These are phyloP conservation scores for Cyclostephanos tholiformis DNA, from an alignment of 108 stramenopile genomes.

Conservation along the genomic window DNA sequence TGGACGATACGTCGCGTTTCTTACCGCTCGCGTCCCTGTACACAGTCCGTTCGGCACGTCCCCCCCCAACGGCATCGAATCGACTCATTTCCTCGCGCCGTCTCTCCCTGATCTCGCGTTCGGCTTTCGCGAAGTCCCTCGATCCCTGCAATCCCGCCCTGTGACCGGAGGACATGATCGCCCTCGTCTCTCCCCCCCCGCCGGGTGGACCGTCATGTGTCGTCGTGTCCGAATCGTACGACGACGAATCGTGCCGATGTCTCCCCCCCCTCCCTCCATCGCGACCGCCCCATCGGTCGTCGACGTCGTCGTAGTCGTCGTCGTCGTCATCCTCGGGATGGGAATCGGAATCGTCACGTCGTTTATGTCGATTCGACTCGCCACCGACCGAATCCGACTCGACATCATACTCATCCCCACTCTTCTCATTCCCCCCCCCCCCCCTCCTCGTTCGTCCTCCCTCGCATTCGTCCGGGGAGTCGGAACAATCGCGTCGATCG, in stretches of 20 bases:
- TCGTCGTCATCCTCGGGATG: slow-evolving; percentile 7
- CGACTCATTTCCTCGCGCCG: slow-evolving; percentile 43
- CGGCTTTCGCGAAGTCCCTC: slow-evolving; percentile 66
- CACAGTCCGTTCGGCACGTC: slow-evolving; percentile 74
- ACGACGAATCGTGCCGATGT: slow-evolving; percentile 7
- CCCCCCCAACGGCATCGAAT: slow-evolving; percentile 51
- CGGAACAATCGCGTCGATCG: no score
- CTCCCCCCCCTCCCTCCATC: not conserved
- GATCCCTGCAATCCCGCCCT: slow-evolving; percentile 79
- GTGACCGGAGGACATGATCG: slow-evolving; percentile 80
- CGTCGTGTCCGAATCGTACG: not conserved
- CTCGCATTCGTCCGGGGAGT: not conserved
- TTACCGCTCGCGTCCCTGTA: slow-evolving; percentile 80
- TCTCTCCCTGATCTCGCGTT: slow-evolving; percentile 55
- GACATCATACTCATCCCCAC: slow-evolving; percentile 21
- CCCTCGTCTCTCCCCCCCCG: not conserved
- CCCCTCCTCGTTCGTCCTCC: no score
- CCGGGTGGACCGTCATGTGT: slow-evolving; percentile 16
- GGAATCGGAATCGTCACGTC: slow-evolving; percentile 26
- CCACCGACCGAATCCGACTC: slow-evolving; percentile 9
- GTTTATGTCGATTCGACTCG: not conserved
- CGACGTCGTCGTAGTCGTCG: not conserved
- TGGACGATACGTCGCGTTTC: slow-evolving; percentile 37
- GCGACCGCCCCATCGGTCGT: not conserved
- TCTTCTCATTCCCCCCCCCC: not conserved